Percentiles rank a stretch among this genome's conserved stretches.
Conservation (phyloP, 208 protist genomes). For the Porcisia deanei region DNA sequence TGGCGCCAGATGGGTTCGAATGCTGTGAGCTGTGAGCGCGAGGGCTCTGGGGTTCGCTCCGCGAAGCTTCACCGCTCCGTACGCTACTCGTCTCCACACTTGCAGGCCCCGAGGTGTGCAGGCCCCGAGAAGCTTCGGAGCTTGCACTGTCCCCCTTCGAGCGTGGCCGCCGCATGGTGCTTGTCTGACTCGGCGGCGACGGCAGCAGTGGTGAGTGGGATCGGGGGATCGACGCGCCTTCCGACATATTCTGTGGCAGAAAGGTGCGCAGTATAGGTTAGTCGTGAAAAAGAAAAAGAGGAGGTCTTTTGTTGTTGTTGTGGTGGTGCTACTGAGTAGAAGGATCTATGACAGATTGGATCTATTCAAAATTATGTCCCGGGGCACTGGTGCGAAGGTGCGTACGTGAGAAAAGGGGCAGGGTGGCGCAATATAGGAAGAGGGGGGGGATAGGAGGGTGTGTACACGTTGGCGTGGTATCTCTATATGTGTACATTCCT, state of each 20-base stretch:
- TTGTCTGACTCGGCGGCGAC: constrained; percentile 7
- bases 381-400: no score
- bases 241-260: not conserved
- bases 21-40: not conserved
- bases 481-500: not conserved
- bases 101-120: not conserved
- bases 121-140: not conserved
- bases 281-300: not conserved
- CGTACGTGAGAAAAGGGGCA: not conserved
- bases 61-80: not conserved
- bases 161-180: constrained; percentile 13
- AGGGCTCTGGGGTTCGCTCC: not conserved
- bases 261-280: not conserved
- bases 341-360: no score
- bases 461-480: not conserved
- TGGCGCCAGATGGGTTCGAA: not conserved
- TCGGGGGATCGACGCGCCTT: constrained; percentile 1
- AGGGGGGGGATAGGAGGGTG: not conserved
- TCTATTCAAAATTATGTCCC: no score
- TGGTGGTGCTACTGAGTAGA: no score
- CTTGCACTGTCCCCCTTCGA: not conserved
- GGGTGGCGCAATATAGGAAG: no score
- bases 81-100: not conserved
- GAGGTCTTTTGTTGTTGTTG: no score
- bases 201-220: constrained; percentile 6